These are phyloP conservation scores for Pseudogymnoascus destructans DNA, from an alignment of 2,329 filamentous ascomycete genomes.

Conservation along the genomic window DNA sequence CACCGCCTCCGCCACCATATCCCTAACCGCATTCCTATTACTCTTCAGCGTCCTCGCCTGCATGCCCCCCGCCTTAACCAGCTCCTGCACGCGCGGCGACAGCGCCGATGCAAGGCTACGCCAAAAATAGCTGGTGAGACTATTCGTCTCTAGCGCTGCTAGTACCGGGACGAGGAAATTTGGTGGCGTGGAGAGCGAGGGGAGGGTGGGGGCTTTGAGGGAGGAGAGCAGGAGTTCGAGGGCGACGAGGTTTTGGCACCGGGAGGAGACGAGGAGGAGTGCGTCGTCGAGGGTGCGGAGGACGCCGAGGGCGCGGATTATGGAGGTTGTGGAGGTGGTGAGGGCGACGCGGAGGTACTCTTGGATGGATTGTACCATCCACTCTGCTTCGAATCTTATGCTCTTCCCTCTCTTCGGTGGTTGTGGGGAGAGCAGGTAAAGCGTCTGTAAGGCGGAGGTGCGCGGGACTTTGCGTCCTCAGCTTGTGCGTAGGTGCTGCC, in stretches of 20 bases:
- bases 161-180: slow-evolving; percentile 62
- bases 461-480: slow-evolving; percentile 63
- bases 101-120: slow-evolving; percentile 70
- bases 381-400: slow-evolving; percentile 45
- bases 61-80: slow-evolving; percentile 69
- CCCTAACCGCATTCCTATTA: slow-evolving; percentile 61
- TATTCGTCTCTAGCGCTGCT: slow-evolving; percentile 70
- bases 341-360: slow-evolving; percentile 70
- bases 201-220: slow-evolving; percentile 54
- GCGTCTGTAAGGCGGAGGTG: slow-evolving; percentile 57
- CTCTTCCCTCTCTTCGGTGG: slow-evolving; percentile 37
- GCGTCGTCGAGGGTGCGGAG: slow-evolving; percentile 73
- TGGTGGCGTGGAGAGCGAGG: slow-evolving; percentile 26
- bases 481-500: slow-evolving; percentile 44
- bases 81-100: slow-evolving; percentile 67
- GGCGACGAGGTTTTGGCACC: slow-evolving; percentile 85
- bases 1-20: slow-evolving; percentile 74
- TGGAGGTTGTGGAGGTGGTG: slow-evolving; percentile 61
- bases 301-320: slow-evolving; percentile 64
- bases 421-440: slow-evolving; percentile 71
- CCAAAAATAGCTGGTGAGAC: slow-evolving; percentile 87
- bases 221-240: slow-evolving; percentile 64
- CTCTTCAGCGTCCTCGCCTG: slow-evolving; percentile 67
- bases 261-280: slow-evolving; percentile 64
- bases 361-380: slow-evolving; percentile 66